A percentile compares a stretch with the other conserved stretches of the same genome.
Evolutionary conservation across 805 yeast genomes (phyloP).

Genomic region (Clavispora santaluciae): DNA sequence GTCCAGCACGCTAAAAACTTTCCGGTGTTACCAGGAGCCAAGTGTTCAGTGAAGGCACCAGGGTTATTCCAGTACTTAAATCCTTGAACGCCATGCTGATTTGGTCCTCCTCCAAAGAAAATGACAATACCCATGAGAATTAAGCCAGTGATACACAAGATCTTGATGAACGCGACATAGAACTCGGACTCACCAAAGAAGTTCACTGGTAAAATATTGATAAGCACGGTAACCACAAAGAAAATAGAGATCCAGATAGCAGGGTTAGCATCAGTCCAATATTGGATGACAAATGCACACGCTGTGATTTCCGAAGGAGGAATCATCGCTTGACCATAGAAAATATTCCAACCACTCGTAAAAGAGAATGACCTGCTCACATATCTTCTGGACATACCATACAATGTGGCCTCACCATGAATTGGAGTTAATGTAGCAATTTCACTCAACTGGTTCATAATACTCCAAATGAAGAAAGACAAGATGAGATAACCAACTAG

Average conservation of each 20-base stretch:
- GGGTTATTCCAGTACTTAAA: constrained; percentile 40
- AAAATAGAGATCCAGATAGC: constrained; percentile 55
- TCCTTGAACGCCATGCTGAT: constrained; percentile 37
- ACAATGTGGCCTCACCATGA: constrained; percentile 25
- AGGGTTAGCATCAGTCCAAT: constrained; percentile 34
- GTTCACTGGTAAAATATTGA: constrained; percentile 20
- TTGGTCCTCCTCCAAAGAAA: constrained; percentile 36
- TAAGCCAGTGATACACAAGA: constrained; percentile 27
- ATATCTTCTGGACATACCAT: constrained; percentile 7
- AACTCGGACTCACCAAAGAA: constrained; percentile 36
- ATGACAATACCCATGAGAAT: constrained; percentile 31
- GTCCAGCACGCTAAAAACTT: constrained; percentile 5
- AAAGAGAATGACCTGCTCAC: constrained; percentile 24
- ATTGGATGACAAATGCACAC: constrained; percentile 37
- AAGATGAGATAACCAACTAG: constrained; percentile 18
- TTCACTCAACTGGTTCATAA: constrained; percentile 27
- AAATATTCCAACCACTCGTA: constrained; percentile 32
- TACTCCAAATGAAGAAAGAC: constrained; percentile 20
- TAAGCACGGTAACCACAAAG: constrained; percentile 28
- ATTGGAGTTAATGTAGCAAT: constrained; percentile 3
- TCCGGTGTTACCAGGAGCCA: constrained; percentile 2
- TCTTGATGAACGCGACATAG: constrained; percentile 30
- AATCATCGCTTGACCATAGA: constrained; percentile 30
- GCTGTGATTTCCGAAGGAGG: constrained; percentile 35
- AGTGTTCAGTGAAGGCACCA: constrained; percentile 16